Base-by-base conservation (phyloP, 345 rosid species). In the Linum tenue region DNA sequence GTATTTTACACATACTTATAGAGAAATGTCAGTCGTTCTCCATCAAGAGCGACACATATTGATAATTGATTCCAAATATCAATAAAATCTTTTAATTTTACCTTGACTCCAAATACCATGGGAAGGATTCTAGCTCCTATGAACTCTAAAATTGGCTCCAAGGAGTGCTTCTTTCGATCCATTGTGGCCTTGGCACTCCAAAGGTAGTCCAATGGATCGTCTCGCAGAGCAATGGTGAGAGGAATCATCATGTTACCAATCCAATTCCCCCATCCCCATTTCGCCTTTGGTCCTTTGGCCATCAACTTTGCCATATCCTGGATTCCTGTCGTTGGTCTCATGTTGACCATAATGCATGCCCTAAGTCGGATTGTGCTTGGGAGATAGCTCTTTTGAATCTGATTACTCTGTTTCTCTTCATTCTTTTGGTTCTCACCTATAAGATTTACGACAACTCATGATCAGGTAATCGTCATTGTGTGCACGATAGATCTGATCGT, bases 241-340 rank as follows among this genome's bases (percentile, higher is more conserved):
- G 84, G 84, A 12, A 73, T 64, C 37, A 75, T 8, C 5, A 75
- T 3, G n/a, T 65, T 75, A 35, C 79, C 84, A 8, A 77, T 77
- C 64, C 68, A 42, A 42, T 80, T 80, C 2, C 84, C 84, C 81
- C 81, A 73, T 53, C 76, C 76, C 72, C 76, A 80, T 61, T 68
- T 66, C 37, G 72, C 80, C 58, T 78, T 73, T 1, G 80, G 69
- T 64, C 66, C 69, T 48, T 79, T 79, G n/a, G 35, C 65, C 81
- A 77, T 74, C 82, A 86, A 84, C 82, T 82, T 79, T 80, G 70
- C 79, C 81, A 17, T 81, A 83, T 63, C 85, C 64, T 83, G 88
- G 63, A 86, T 82, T n/a, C 89, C 85, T 42, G 72, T 64, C 53
- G 68, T 35, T 67, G 88, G 88, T 73, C 96, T 81, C 59, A 84